Evolutionary conservation across 1,139 yeast species (phyloP), one percentile per base, ranked within the genome.

Genomic region (Scheffersomyces parashehatae): DNA sequence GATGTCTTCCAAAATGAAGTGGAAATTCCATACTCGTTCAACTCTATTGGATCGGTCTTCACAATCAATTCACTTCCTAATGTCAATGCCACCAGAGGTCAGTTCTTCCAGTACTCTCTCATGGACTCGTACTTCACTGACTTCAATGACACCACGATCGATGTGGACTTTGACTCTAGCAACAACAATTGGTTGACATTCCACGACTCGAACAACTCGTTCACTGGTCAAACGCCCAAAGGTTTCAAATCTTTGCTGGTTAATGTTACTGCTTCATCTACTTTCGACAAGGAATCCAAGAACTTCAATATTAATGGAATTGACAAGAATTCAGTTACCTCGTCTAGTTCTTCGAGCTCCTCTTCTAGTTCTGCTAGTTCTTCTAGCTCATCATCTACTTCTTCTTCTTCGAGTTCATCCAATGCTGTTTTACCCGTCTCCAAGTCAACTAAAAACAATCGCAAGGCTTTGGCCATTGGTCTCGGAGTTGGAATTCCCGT

Each of bases 401-500:
- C 68, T 3, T 45, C 64, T 9, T 42, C 68, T 1, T 39, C 67
- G 1, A 37, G 71, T 3, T 40, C 67, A 0, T 35, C 65, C 20
- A 33, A 70, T 3, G 38, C 65, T n/a, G 45, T 68, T 3, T 42
- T 67, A 8, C 42, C 69, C 6, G 44, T 3, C 30, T 38, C 46
- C 37, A 52, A 39, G 12, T 29, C 58, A 7, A 32, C 58, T 5
- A 40, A 60, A 8, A 31, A 43, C 39, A 65, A 52, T 37, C 69
- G 65, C 40, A 76, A 76, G 50, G 75, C 78, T 5, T 70, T 88
- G 16, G 96, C 96, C 0, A 86, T 91, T 58, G 95, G 90, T 1
- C 78, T 91, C 49, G 97, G 97, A 42, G 93, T 87, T n/a, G 88
- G 86, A 5, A 76, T 91, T 40, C 96, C 96, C 1, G 63, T 79